Percentiles rank a stretch among this genome's conserved stretches.
These are phyloP conservation scores for Anthracocystis panici-leucophaei DNA, from an alignment of 1,284 basidiomycete species.

Conservation along the genomic window DNA sequence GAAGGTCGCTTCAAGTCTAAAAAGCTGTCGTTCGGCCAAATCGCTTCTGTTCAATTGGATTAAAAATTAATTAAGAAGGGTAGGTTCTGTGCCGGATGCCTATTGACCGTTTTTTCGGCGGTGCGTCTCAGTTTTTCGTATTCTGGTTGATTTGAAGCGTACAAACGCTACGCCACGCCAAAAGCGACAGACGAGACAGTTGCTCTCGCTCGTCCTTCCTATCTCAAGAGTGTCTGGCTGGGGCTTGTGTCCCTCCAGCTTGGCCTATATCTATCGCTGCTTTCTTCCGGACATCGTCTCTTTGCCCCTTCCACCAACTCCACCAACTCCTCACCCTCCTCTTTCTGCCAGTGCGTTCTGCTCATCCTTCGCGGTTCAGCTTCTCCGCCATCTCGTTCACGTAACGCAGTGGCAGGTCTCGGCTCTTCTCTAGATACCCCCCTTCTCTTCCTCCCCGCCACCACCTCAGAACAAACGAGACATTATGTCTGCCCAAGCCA, in stretches of 20 bases:
- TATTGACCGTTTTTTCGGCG: neutral
- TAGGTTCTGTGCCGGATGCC: neutral
- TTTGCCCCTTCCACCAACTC: slow-evolving; percentile 1
- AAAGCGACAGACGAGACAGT: neutral
- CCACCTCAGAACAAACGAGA: neutral
- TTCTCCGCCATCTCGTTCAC: neutral
- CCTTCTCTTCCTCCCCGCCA: neutral
- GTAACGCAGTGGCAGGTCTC: slow-evolving; percentile 6
- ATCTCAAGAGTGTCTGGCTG: neutral
- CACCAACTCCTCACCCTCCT: slow-evolving; percentile 5
- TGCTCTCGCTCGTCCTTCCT: slow-evolving; percentile 6
- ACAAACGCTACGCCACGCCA: slow-evolving; percentile 2
- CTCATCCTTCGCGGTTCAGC: slow-evolving; percentile 13
- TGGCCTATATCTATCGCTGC: slow-evolving; percentile 35
- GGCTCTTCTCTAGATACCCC: slow-evolving; percentile 3
- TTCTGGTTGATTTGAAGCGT: neutral
- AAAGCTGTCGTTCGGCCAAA: no score
- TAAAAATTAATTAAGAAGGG: neutral
- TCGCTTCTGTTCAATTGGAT: neutral
- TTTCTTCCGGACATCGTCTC: neutral
- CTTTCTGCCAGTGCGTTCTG: slow-evolving; percentile 13
- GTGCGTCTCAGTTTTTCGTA: neutral
- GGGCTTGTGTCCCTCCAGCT: neutral
- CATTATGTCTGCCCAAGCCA: slow-evolving; percentile 30
- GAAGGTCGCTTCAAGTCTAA: no score